Evolutionary conservation across 257 asterid genomes (phyloP), one percentile per base, ranked within the genome.

Genomic region (Primulina tabacum): DNA sequence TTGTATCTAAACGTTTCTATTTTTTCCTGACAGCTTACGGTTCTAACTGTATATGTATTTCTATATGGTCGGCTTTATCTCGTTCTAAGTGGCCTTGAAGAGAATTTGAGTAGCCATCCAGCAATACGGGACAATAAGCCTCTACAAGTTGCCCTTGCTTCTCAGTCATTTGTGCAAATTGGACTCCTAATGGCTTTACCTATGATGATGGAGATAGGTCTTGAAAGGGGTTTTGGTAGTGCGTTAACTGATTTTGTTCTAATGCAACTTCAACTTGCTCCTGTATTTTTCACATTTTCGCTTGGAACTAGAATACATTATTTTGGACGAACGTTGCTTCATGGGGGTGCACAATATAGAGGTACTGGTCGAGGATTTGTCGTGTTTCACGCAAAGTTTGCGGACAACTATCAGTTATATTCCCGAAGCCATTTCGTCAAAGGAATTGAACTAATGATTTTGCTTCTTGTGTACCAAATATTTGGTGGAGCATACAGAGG

Each of bases 131-230:
- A 92, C 88, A 92, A 92, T 66, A 83, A 81, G 72, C 90, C 98
- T 78, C 97, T 92, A 77, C 98, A 92, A 84, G 98, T 92, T 53
- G 98, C 98, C 67, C 95, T 92, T 68, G 98, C 97, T 73, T 92
- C 97, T 72, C 98, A 92, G 69, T 90, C 98, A 58, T 87, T 92
- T 60, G 95, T 92, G 73, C 98, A 92, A 81, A 82, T 92, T 65
- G 98, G 98, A 52, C 67, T 92, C 63, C 75, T 92, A 40, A 92
- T 90, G 98, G 98, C 98, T 38, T 79, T 92, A 82, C 98, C 98
- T 37, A 92, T 92, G 98, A 90, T 92, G 96, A 92, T 92, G 98
- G 97, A 92, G 83, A 92, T 92, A 67, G 98, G 97, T 68, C 98
- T 92, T 3, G 98, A 92, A 79, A 73, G 79, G 69, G 98, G 98